Evolutionary conservation across 2,329 filamentous ascomycete genomes (phyloP), one percentile per base, ranked within the genome.

Genomic region (Chaetothyriales sp.): DNA sequence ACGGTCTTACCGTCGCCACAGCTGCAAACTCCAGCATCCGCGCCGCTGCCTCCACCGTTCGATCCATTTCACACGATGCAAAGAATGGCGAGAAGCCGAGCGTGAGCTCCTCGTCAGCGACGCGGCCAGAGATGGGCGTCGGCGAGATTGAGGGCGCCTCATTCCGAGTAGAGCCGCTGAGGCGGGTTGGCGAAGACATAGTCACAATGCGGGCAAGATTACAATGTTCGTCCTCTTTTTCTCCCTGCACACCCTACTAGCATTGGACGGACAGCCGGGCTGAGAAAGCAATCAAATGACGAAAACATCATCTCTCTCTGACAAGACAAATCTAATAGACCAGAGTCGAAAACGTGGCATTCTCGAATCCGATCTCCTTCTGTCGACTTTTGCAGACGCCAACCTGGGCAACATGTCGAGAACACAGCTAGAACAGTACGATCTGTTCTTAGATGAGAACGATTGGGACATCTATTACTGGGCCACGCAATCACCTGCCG

Each of bases 391-490:
- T 66, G 92, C 92, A 57, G 80, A 90, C 59, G 73, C 75, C 50
- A 76, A 93, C 68, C 81, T 98, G 19, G 72, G 75, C 44, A 72
- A 71, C 54, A 94, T 98, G 86, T 78, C 77, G 1, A 67, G 73
- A 5, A 68, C 74, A 48, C 84, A 93, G 64, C 80, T 96, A 60
- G 69, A 78, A 60, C 79, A 94, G 68, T 96, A 92, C 72, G 90
- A 96, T 66, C 73, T 77, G 25, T 93, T 98, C 73, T 80, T 98
- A 51, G 92, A 98, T 68, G 92, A 98, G 71, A 98, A 98, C 69
- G 92, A 98, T 72, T 98, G 92, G 92, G 92, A 98, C 66, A 95
- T 98, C 55, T 98, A 98, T 75, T 98, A 98, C 76, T 98, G 92
- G 92, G 87, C 86, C 2, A 98, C 92, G 15, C 92, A 98, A 68